A percentile compares a stretch with the other conserved stretches of the same genome.
phyloP scores from a whole-genome alignment of 2,329 filamentous ascomycete genomes.

The Bipolaris oryzae region DNA sequence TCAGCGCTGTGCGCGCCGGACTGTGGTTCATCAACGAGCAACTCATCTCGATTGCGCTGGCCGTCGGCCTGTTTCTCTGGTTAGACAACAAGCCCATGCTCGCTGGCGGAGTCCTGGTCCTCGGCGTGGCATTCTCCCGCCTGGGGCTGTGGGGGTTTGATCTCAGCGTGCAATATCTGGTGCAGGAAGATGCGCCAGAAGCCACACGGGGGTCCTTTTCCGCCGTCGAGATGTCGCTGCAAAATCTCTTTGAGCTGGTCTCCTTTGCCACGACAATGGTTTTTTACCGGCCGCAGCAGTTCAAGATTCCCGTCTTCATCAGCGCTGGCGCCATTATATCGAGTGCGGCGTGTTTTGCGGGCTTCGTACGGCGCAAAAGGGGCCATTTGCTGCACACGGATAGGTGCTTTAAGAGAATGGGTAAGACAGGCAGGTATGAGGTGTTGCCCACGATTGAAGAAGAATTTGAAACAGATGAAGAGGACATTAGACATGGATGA shows the following conservation, averaged over 20 bases:
- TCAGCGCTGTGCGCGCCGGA: conserved; percentile 64
- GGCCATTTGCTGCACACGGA: conserved; percentile 57
- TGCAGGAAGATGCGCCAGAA: conserved; percentile 53
- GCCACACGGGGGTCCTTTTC: conserved; percentile 69
- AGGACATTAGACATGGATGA: not conserved
- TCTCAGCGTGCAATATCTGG: conserved; percentile 53
- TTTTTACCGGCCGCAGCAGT: conserved; percentile 67
- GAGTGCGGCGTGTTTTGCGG: conserved; percentile 60
- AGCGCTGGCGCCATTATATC: conserved; percentile 60
- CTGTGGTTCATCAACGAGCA: conserved; percentile 76
- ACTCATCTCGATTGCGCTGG: conserved; percentile 58
- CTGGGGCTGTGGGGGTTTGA: conserved; percentile 58
- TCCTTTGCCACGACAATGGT: conserved; percentile 70
- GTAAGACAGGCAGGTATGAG: conserved; percentile 24
- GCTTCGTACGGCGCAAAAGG: conserved; percentile 62
- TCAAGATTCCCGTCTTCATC: conserved; percentile 66
- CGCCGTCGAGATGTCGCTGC: conserved; percentile 68
- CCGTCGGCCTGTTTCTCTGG: conserved; percentile 39
- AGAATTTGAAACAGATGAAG: conserved; percentile 21
- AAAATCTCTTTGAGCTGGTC: conserved; percentile 72
- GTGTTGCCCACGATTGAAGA: conserved; percentile 33
- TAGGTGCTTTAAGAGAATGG: conserved; percentile 26
- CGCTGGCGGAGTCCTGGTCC: conserved; percentile 43
- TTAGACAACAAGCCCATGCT: conserved; percentile 21
- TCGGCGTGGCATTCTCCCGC: conserved; percentile 50